Percentiles rank a stretch among this genome's conserved stretches.
Conservation (phyloP, 2,329 filamentous ascomycete species). For the Xylaria arbuscula region DNA sequence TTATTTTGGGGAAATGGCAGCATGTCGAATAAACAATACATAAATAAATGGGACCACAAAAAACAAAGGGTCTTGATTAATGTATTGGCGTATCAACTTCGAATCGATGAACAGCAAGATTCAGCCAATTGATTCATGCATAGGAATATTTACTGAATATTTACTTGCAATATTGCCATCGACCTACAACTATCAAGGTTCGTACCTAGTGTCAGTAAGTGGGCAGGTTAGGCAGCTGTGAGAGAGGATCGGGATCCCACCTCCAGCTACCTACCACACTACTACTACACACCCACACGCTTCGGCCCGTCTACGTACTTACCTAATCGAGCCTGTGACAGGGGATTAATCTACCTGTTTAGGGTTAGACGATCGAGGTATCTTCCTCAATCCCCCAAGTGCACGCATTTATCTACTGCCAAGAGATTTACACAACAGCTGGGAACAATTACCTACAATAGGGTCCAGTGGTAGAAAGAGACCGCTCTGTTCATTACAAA, state of each 20-base stretch:
- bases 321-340: slow-evolving; percentile 9
- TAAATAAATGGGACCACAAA: not conserved
- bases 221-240: no score
- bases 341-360: not conserved
- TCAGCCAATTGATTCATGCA: not conserved
- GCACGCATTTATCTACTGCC: not conserved
- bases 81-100: not conserved
- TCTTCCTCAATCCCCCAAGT: not conserved
- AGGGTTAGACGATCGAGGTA: not conserved
- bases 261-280: not conserved
- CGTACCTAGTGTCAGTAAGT: no score
- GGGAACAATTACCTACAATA: no score
- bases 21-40: not conserved
- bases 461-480: no score
- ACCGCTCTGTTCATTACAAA: not conserved
- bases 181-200: no score
- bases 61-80: not conserved
- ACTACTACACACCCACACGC: slow-evolving; percentile 3
- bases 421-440: not conserved
- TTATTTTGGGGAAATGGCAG: not conserved
- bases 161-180: no score
- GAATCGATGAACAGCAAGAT: not conserved
- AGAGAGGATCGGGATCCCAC: no score
- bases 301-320: slow-evolving; percentile 33
- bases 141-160: no score